These are phyloP conservation scores for Wickerhamomyces sp. DNA, from an alignment of 1,139 yeast species.

Conservation along the genomic window DNA sequence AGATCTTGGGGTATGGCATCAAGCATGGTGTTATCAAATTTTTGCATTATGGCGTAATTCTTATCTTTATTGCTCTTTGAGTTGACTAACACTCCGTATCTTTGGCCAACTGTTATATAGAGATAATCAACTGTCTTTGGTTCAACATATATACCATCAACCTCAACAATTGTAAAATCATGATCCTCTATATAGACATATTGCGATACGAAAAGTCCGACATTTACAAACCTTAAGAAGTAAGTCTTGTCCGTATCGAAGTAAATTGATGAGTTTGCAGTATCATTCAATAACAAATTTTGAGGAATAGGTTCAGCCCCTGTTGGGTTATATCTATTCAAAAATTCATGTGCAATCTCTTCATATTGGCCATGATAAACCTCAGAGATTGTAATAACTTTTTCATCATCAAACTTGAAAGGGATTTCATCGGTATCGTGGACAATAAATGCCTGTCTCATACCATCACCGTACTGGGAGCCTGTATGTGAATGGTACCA, in stretches of 20 bases:
- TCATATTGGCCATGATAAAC: slow-evolving; percentile 54
- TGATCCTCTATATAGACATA: slow-evolving; percentile 66
- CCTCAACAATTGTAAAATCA: slow-evolving; percentile 61
- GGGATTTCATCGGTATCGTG: slow-evolving; percentile 49
- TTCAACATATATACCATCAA: slow-evolving; percentile 65
- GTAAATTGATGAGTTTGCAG: slow-evolving; percentile 50
- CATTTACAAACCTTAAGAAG: slow-evolving; percentile 55
- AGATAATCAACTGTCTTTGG: slow-evolving; percentile 53
- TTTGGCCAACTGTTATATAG: slow-evolving; percentile 68
- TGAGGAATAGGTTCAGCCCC: slow-evolving; percentile 83
- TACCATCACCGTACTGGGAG: slow-evolving; percentile 74
- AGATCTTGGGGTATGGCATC: slow-evolving; percentile 56
- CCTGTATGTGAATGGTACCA: slow-evolving; percentile 86
- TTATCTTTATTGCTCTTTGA: slow-evolving; percentile 41
- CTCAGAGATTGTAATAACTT: slow-evolving; percentile 52
- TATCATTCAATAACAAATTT: slow-evolving; percentile 58
- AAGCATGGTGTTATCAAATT: slow-evolving; percentile 61
- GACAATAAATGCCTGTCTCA: slow-evolving; percentile 66
- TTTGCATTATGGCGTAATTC: slow-evolving; percentile 60
- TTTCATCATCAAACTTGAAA: slow-evolving; percentile 61
- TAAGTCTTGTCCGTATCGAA: slow-evolving; percentile 63
- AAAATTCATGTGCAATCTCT: slow-evolving; percentile 42
- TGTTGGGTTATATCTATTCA: slow-evolving; percentile 67
- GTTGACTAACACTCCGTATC: slow-evolving; percentile 57
- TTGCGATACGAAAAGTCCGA: slow-evolving; percentile 72